Conservation (phyloP, 2,329 filamentous ascomycete species). For the Aspergillus tanneri region DNA sequence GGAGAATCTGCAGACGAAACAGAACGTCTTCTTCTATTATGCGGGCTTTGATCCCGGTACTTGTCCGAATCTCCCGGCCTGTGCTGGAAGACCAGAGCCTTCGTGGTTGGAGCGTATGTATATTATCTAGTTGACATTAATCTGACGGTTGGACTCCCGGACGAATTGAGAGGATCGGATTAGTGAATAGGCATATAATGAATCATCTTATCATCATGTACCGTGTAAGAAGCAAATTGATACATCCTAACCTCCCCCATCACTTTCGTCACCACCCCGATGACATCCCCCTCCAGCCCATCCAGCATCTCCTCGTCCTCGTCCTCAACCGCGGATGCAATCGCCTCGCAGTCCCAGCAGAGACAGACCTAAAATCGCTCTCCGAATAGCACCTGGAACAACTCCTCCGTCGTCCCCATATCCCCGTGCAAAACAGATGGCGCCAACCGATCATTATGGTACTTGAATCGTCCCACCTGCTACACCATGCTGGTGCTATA, state of each 20-base stretch:
- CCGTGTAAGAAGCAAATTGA: no score
- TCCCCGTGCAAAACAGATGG: constrained; percentile 58
- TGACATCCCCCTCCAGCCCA: neutral
- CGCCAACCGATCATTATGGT: constrained; percentile 77
- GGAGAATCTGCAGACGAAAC: constrained; percentile 6
- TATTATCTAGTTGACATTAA: no score
- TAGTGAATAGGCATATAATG: no score
- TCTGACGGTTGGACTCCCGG: no score
- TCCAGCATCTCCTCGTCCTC: neutral
- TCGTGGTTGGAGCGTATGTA: constrained; percentile 5
- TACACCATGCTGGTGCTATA: constrained; percentile 44
- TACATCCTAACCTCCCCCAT: neutral
- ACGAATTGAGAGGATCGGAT: no score
- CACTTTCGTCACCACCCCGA: neutral
- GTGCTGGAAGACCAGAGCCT: constrained; percentile 5
- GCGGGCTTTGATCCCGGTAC: constrained; percentile 5
- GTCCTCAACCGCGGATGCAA: no score
- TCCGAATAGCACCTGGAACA: constrained; percentile 47
- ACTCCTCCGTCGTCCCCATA: constrained; percentile 50
- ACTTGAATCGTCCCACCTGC: constrained; percentile 56
- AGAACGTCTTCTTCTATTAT: constrained; percentile 12
- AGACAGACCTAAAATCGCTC: constrained; percentile 68
- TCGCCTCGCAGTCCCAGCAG: constrained; percentile 76
- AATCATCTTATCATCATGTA: no score
- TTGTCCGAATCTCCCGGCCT: constrained; percentile 2